Evolutionary conservation across 2,329 filamentous ascomycete species (phyloP).

Genomic region (Graphium sp.): DNA sequence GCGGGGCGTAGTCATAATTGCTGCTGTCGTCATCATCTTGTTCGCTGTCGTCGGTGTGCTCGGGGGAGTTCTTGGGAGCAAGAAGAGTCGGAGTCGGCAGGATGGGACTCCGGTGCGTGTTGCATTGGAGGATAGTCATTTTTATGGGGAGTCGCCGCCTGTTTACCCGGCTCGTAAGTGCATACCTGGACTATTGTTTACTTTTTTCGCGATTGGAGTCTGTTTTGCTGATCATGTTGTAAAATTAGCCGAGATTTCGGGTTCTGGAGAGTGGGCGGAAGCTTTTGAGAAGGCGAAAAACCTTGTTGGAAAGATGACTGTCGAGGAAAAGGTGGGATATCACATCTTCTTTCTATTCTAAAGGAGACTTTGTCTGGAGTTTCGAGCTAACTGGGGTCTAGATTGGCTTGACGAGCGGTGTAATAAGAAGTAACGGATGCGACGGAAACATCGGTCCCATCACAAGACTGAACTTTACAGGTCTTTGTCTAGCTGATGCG

Average conservation of each 20-base stretch:
- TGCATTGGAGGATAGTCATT: constrained; percentile 20
- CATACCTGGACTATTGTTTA: no score
- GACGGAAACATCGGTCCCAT: constrained; percentile 24
- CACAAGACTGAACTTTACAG: constrained; percentile 20
- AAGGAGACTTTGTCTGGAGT: no score
- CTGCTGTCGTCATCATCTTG: no score
- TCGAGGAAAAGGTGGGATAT: constrained; percentile 50
- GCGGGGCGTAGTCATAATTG: no score
- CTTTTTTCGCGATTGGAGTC: background rate
- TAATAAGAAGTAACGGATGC: constrained; percentile 34
- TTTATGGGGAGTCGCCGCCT: constrained; percentile 31
- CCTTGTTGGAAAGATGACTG: constrained; percentile 55
- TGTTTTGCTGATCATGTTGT: constrained; percentile 4
- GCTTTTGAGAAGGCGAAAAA: constrained; percentile 50
- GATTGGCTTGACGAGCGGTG: constrained; percentile 60
- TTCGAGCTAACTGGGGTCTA: constrained; percentile 9
- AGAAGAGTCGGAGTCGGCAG: no score
- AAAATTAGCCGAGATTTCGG: constrained; percentile 30
- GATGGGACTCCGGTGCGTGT: no score
- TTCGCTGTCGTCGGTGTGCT: no score
- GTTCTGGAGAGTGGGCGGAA: constrained; percentile 47
- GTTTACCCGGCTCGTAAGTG: constrained; percentile 35
- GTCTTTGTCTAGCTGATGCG: constrained; percentile 26
- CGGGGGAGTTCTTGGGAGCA: no score
- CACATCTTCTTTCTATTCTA: background rate